phyloP scores from a whole-genome alignment of 345 rosid species.

The Eucalyptus guilfoylei region DNA sequence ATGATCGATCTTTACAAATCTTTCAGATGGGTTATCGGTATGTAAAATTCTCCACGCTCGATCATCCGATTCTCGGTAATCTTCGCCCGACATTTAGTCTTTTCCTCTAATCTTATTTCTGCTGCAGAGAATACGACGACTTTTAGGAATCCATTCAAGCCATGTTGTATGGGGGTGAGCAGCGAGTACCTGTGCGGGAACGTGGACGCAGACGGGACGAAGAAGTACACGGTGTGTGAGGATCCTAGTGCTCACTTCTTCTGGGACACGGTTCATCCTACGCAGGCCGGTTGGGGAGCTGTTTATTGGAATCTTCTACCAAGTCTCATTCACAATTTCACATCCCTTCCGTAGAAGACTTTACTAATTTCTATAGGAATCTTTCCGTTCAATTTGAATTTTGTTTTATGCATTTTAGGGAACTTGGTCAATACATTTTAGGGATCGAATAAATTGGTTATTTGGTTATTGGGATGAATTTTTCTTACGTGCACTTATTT shows the following conservation, averaged over 20 bases:
- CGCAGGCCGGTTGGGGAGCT: background rate
- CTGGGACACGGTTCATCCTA: background rate
- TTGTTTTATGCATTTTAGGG: background rate
- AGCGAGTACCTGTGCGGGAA: background rate
- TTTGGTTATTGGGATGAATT: background rate
- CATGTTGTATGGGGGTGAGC: background rate
- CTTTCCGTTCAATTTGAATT: background rate
- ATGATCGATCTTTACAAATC: constrained; percentile 26
- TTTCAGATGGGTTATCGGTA: background rate
- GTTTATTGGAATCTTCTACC: background rate
- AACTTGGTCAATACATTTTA: background rate
- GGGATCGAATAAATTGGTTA: background rate
- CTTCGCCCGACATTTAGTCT: background rate
- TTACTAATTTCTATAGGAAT: background rate
- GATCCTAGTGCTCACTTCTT: background rate
- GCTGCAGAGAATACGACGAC: background rate
- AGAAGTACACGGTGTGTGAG: background rate
- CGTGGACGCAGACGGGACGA: background rate
- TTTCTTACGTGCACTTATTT: background rate
- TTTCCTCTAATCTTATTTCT: background rate
- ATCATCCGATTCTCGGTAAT: background rate
- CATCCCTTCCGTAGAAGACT: background rate
- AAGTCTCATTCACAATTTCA: background rate
- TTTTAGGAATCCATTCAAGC: background rate
- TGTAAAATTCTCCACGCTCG: background rate